These are phyloP conservation scores for Rugonectria rugulosa DNA, from an alignment of 2,329 filamentous ascomycete genomes.

Conservation along the genomic window DNA sequence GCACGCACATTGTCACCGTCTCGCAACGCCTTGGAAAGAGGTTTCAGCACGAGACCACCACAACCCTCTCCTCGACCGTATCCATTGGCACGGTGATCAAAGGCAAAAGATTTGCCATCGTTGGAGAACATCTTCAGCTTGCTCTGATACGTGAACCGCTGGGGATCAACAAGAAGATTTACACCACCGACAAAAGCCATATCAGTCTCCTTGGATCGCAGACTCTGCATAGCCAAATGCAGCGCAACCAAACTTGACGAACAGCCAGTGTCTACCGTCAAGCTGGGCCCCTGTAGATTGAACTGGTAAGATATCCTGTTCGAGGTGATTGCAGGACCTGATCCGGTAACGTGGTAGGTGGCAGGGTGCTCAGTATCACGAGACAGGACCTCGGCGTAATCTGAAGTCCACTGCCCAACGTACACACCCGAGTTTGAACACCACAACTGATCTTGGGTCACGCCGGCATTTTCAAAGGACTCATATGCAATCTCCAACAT, in stretches of 20 bases:
- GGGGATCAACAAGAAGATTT: constrained; percentile 37
- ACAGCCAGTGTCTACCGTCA: constrained; percentile 61
- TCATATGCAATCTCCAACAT: constrained; percentile 39
- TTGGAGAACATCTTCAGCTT: constrained; percentile 34
- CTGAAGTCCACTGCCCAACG: constrained; percentile 36
- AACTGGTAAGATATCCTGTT: constrained; percentile 59
- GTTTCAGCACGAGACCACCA: constrained; percentile 52
- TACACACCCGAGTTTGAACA: constrained; percentile 41
- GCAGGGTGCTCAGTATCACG: constrained; percentile 51
- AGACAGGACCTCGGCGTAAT: constrained; percentile 33
- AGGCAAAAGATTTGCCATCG: constrained; percentile 44
- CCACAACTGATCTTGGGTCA: constrained; percentile 38
- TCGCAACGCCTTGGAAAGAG: constrained; percentile 48
- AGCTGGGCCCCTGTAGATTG: constrained; percentile 54
- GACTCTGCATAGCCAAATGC: constrained; percentile 49
- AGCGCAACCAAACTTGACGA: constrained; percentile 57
- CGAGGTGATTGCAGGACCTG: constrained; percentile 50
- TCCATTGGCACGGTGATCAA: constrained; percentile 54
- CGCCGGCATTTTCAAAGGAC: constrained; percentile 43
- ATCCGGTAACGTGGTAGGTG: constrained; percentile 56
- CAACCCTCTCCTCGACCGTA: constrained; percentile 58
- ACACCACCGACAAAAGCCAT: constrained; percentile 40
- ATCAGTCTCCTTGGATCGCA: constrained; percentile 43
- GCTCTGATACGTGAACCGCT: constrained; percentile 35
- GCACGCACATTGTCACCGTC: constrained; percentile 46